Evolutionary conservation across 345 rosid species (phyloP).

Genomic region (Eucalyptus cloeziana): DNA sequence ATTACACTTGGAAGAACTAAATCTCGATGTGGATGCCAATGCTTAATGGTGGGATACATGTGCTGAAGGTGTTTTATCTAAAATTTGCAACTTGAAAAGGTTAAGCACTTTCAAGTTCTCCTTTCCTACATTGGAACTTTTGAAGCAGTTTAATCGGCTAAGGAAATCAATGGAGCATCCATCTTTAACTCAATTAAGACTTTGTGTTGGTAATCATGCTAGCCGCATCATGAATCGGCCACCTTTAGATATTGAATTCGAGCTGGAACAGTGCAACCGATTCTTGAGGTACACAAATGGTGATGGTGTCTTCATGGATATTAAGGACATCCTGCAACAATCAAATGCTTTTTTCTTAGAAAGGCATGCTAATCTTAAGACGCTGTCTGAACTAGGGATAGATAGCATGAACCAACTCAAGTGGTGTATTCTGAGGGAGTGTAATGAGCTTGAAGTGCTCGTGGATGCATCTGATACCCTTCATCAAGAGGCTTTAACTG

Average conservation of each 20-base stretch:
- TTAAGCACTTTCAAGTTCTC: neutral
- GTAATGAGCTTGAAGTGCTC: neutral
- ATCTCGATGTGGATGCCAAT: neutral
- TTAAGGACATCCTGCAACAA: neutral
- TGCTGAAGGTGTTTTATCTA: neutral
- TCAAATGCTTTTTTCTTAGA: constrained; percentile 8
- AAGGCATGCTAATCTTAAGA: neutral
- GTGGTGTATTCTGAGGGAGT: constrained; percentile 9
- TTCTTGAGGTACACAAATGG: constrained; percentile 11
- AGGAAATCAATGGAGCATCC: neutral
- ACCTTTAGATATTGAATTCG: neutral
- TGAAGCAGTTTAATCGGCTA: neutral
- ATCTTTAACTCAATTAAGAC: neutral
- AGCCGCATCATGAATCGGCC: constrained; percentile 4
- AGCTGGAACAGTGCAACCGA: neutral
- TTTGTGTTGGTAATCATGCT: neutral
- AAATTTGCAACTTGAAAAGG: neutral
- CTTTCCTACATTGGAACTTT: neutral
- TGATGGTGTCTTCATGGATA: neutral
- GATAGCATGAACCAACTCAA: neutral
- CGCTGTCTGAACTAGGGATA: constrained; percentile 2
- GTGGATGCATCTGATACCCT: neutral
- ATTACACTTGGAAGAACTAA: neutral
- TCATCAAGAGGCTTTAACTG: neutral
- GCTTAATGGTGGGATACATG: neutral